Conservation (phyloP, 208 protist genomes). For the Leishmania tarentolae region DNA sequence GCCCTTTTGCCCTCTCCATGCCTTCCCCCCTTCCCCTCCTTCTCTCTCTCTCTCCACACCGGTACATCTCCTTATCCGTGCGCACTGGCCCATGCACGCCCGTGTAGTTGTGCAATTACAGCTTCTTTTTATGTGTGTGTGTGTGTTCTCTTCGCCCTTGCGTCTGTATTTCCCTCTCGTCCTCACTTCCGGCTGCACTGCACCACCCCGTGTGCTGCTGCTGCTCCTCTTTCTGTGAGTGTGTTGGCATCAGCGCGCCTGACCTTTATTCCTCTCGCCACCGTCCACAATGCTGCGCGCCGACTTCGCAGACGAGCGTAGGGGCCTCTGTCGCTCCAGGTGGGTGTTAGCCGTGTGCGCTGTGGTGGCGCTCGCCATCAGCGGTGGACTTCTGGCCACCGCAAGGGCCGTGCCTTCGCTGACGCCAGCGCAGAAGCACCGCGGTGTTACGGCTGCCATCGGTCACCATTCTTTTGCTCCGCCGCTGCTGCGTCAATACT, state of each 20-base stretch:
- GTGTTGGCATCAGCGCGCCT: background rate
- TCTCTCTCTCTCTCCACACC: background rate
- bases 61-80: no score
- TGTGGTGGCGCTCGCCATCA: slow-evolving; percentile 7
- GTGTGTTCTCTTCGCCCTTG: background rate
- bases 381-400: slow-evolving; percentile 4
- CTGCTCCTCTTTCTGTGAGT: background rate
- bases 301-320: background rate
- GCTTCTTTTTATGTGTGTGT: background rate
- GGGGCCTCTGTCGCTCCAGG: background rate
- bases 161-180: no score
- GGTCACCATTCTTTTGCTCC: slow-evolving; percentile 79
- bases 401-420: slow-evolving; percentile 17
- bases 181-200: background rate
- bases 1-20: background rate
- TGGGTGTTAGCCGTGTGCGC: background rate
- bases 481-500: slow-evolving; percentile 72
- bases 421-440: slow-evolving; percentile 44
- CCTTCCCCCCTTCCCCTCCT: background rate
- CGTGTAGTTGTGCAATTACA: background rate
- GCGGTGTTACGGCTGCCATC: slow-evolving; percentile 49
- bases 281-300: background rate
- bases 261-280: background rate
- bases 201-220: background rate
- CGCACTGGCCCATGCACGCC: no score